These are phyloP conservation scores for Globisporangium orthogonon DNA, from an alignment of 352 stramenopile genomes.

Conservation along the genomic window DNA sequence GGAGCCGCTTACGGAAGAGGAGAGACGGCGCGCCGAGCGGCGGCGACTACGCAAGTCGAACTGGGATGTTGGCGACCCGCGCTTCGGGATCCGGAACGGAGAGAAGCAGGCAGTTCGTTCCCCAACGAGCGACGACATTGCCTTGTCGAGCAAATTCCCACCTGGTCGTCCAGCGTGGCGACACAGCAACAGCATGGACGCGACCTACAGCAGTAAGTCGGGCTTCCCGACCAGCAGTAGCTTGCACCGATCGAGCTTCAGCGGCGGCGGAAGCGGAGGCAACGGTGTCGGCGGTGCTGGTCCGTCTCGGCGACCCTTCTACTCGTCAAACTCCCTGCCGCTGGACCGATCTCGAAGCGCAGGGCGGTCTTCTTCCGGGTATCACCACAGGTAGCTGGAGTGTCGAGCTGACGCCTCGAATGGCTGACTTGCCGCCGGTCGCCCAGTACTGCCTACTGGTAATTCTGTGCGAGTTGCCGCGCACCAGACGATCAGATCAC, in stretches of 20 bases:
- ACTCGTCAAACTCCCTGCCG: constrained; percentile 42
- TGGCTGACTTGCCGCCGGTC: too few relatives aligned
- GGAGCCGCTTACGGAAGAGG: constrained; percentile 40
- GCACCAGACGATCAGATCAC: neutral
- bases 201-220: constrained; percentile 29
- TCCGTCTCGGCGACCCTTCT: constrained; percentile 29
- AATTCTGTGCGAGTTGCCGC: too few relatives aligned
- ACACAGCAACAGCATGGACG: constrained; percentile 60
- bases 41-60: constrained; percentile 69
- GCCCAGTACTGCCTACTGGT: too few relatives aligned
- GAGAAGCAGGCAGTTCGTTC: constrained; percentile 5
- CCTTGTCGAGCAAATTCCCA: constrained; percentile 41
- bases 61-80: constrained; percentile 79
- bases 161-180: constrained; percentile 44
- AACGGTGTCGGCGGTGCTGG: neutral
- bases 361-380: constrained; percentile 27
- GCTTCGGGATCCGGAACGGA: constrained; percentile 27
- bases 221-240: constrained; percentile 29
- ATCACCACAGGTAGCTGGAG: constrained; percentile 16
- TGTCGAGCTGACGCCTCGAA: neutral
- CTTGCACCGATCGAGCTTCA: constrained; percentile 10
- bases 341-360: constrained; percentile 46
- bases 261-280: constrained; percentile 2
- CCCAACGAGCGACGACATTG: constrained; percentile 15
- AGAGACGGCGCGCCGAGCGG: constrained; percentile 52